Base-by-base conservation (phyloP, 2,329 filamentous ascomycete species). In the Phyllosticta citriasiana region DNA sequence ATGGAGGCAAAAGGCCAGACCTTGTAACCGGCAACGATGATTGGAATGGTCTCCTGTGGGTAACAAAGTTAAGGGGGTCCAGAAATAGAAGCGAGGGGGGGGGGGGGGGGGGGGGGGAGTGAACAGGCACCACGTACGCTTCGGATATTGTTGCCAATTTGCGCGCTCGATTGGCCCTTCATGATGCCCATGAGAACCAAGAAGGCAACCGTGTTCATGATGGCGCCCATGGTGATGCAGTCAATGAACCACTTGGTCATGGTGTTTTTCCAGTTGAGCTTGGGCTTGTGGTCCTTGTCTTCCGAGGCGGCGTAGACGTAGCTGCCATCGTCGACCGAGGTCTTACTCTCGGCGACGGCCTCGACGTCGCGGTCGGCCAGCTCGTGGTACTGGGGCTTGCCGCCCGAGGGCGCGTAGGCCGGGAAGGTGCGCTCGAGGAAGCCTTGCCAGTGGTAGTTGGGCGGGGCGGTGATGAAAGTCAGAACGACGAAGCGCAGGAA, bases 391-490 rank as follows among this genome's bases (percentile, higher is more conserved):
- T 74, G 73, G 1, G 76, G 63, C 12, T 72, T 14, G 76, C 69
- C 2, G 76, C 69, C 2, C 33, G 55, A 51, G 25, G 55, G 30
- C 24, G 60, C 55, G 16, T 62, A 73, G 0, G 87, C 86, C 0
- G 91, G 91, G 69, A 91, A 95, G 4, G 80, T 77, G 8, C 80
- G 76, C 72, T 96, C 91, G 47, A 96, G 81, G 72, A 82, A 88
- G 50, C 85, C 82, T 79, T 96, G 91, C 91, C 91, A 96, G 67
- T 89, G 73, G 70, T 89, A 90, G 74, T 97, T 96, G 52, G 89
- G 87, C 0, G 91, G 91, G 26, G 87, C 87, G 69, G 82, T 87
- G 61, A 96, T 70, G 40, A 88, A 70, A 61, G 86, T 82, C 76
- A 88, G 94, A 62, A 90, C 66, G 53, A 70, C 67, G 62, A 74